Evolutionary conservation across 2,329 filamentous ascomycete species (phyloP).

Genomic region (Pseudonectria foliicola): DNA sequence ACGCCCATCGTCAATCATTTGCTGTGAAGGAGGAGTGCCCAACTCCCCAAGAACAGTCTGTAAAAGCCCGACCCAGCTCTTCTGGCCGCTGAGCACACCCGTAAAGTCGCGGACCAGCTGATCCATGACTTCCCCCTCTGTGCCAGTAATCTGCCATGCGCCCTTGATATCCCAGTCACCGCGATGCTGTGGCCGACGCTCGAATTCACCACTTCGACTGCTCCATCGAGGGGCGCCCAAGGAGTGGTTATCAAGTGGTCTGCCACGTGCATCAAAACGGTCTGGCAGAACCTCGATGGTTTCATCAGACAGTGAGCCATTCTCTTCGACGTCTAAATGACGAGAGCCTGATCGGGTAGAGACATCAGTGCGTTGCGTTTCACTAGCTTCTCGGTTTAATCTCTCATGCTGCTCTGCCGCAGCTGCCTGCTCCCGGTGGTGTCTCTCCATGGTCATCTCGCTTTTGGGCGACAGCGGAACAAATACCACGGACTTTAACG

Average conservation of each 20-base stretch:
- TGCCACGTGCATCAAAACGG: slow-evolving; percentile 39
- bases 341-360: slow-evolving; percentile 7
- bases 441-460: slow-evolving; percentile 36
- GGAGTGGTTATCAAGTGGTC: slow-evolving; percentile 27
- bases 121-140: slow-evolving; percentile 35
- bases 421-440: slow-evolving; percentile 29
- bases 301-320: slow-evolving; percentile 22
- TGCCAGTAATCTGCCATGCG: slow-evolving; percentile 39
- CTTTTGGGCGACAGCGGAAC: slow-evolving; percentile 44
- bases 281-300: slow-evolving; percentile 39
- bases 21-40: slow-evolving; percentile 4
- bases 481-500: slow-evolving; percentile 38
- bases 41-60: slow-evolving; percentile 24
- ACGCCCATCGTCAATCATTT: slow-evolving; percentile 12
- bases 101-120: slow-evolving; percentile 20
- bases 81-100: slow-evolving; percentile 23
- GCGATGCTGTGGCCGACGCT: slow-evolving; percentile 25
- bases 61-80: slow-evolving; percentile 25
- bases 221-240: slow-evolving; percentile 22
- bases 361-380: slow-evolving; percentile 13
- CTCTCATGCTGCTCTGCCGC: slow-evolving; percentile 12
- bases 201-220: slow-evolving; percentile 36
- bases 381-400: slow-evolving; percentile 11
- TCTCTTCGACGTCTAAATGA: slow-evolving; percentile 16
- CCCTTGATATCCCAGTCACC: slow-evolving; percentile 33